Conservation (phyloP, 2,329 filamentous ascomycete genomes). For the Remersonia thermophila region DNA sequence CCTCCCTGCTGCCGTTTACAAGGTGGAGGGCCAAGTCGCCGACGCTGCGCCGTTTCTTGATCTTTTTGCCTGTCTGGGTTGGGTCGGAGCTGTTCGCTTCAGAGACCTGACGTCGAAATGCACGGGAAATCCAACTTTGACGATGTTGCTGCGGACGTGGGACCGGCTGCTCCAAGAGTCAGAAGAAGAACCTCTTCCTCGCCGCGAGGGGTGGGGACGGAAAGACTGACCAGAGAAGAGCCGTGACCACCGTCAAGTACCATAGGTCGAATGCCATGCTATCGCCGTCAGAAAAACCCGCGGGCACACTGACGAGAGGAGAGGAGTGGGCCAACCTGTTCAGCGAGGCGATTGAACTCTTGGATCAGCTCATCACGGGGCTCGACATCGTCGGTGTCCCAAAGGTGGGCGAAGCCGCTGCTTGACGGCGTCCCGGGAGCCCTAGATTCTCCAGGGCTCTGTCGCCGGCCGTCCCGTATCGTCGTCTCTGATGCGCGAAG, state of each 20-base stretch:
- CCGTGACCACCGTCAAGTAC: conserved; percentile 24
- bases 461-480: conserved; percentile 59
- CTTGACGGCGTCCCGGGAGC: conserved; percentile 48
- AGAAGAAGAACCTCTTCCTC: not conserved
- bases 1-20: conserved; percentile 30
- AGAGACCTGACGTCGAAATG: conserved; percentile 21
- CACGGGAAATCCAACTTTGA: conserved; percentile 22
- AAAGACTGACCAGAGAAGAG: conserved; percentile 23
- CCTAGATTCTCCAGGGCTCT: conserved; percentile 23
- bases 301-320: not conserved
- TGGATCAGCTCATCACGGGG: conserved; percentile 36
- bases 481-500: conserved; percentile 29
- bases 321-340: conserved; percentile 31
- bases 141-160: conserved; percentile 9
- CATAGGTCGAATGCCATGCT: conserved; percentile 42
- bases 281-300: not conserved
- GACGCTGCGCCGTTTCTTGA: conserved; percentile 39
- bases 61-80: conserved; percentile 16
- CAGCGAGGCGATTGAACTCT: conserved; percentile 50
- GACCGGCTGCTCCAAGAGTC: conserved; percentile 7
- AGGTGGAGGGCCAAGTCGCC: conserved; percentile 41
- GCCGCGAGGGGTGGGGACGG: not conserved
- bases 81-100: conserved; percentile 18
- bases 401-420: conserved; percentile 33
- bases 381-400: conserved; percentile 37